A percentile compares a stretch with the other conserved stretches of the same genome.
Conservation (phyloP, 2,329 filamentous ascomycete species). For the Karstenula rhodostoma region DNA sequence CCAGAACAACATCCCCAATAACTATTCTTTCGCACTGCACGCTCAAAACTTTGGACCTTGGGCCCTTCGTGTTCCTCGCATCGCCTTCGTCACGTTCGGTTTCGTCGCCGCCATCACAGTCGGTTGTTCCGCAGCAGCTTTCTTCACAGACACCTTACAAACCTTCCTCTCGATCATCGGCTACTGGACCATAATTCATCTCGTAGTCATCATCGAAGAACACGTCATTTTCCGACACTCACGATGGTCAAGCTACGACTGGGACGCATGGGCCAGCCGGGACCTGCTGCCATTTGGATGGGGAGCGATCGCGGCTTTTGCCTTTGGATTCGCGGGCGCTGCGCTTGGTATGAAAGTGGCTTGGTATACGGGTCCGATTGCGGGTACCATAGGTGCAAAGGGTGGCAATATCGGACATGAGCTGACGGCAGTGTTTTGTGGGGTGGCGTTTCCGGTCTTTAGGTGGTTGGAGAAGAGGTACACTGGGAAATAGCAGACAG, state of each 20-base stretch:
- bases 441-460: conserved; percentile 38
- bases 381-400: conserved; percentile 38
- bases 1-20: conserved; percentile 50
- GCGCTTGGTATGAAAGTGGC: conserved; percentile 47
- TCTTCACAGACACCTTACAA: conserved; percentile 36
- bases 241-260: conserved; percentile 45
- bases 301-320: conserved; percentile 45
- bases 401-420: conserved; percentile 50
- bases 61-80: conserved; percentile 43
- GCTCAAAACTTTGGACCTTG: conserved; percentile 47
- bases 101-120: conserved; percentile 43
- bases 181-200: conserved; percentile 41
- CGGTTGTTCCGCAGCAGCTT: conserved; percentile 45
- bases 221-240: conserved; percentile 45
- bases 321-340: conserved; percentile 43
- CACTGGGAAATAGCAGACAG: conserved; percentile 27
- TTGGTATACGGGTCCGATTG: conserved; percentile 47
- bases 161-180: conserved; percentile 40
- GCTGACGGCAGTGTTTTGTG: conserved; percentile 44
- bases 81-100: conserved; percentile 46
- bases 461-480: conserved; percentile 41
- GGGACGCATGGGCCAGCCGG: conserved; percentile 43
- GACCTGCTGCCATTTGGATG: conserved; percentile 43
- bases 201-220: conserved; percentile 46
- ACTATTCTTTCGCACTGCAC: conserved; percentile 49